A percentile compares a stretch with the other conserved stretches of the same genome.
Evolutionary conservation across 148 eudicot genomes (phyloP).

Genomic region (Chenopodium quinoa): DNA sequence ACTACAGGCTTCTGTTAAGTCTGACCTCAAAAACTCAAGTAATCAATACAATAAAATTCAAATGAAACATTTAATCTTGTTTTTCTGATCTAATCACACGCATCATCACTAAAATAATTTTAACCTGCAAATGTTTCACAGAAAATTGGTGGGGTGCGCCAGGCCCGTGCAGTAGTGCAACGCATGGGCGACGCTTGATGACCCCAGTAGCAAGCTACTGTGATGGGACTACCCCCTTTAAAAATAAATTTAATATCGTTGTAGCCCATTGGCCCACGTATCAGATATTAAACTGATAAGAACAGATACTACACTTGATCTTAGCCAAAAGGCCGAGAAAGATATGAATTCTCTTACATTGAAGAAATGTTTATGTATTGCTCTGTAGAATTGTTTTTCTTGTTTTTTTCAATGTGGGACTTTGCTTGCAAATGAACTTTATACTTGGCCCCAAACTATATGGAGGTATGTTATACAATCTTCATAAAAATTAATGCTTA

Average conservation of each 20-base stretch:
- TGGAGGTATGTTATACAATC: too few relatives aligned
- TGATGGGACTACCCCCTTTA: conserved; percentile 25
- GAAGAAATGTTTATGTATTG: too few relatives aligned
- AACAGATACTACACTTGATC: conserved; percentile 89
- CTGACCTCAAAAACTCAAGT: too few relatives aligned
- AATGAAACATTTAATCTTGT: too few relatives aligned
- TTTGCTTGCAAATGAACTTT: too few relatives aligned
- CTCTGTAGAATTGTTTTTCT: not conserved
- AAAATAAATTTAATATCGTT: conserved; percentile 46
- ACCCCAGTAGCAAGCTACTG: conserved; percentile 27
- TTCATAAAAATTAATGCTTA: too few relatives aligned
- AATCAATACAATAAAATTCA: too few relatives aligned
- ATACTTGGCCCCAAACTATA: too few relatives aligned
- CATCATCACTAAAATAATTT: too few relatives aligned
- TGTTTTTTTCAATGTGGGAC: not conserved
- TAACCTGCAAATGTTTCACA: accelerated
- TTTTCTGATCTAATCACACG: too few relatives aligned
- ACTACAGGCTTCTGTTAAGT: too few relatives aligned
- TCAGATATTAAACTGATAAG: conserved; percentile 88
- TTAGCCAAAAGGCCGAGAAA: conserved; percentile 84
- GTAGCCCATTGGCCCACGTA: conserved; percentile 54
- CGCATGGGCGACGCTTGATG: conserved; percentile 24
- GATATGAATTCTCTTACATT: not conserved
- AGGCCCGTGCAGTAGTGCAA: conserved; percentile 30
- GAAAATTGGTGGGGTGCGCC: conserved; percentile 14